Conservation (phyloP, 768 basidiomycete genomes). For the Trametes cinnabarina region DNA sequence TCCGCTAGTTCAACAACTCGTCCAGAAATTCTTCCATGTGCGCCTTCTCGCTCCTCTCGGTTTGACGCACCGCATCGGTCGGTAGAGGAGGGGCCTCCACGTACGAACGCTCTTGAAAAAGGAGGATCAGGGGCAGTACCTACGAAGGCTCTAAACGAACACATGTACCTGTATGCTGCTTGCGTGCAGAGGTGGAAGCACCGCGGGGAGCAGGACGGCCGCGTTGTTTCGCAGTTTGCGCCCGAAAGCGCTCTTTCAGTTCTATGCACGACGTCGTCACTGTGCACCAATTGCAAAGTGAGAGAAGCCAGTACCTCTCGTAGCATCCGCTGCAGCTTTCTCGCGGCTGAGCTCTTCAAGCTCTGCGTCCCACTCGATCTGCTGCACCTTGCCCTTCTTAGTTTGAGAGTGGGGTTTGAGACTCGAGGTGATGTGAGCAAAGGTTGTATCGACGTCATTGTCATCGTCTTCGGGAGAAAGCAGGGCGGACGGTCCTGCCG, state of each 20-base stretch:
- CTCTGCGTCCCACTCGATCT: conserved; percentile 66
- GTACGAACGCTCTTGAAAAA: conserved; percentile 29
- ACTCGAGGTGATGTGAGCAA: conserved; percentile 47
- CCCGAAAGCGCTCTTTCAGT: conserved; percentile 32
- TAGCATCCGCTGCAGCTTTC: conserved; percentile 73
- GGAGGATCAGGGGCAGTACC: neutral
- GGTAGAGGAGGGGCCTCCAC: conserved; percentile 58
- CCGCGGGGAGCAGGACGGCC: conserved; percentile 19
- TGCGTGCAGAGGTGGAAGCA: neutral
- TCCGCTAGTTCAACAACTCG: conserved; percentile 49
- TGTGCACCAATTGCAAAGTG: neutral
- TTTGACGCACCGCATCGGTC: conserved; percentile 28
- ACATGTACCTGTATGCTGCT: conserved; percentile 10
- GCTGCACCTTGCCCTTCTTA: conserved; percentile 62
- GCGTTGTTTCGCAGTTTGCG: conserved; percentile 26
- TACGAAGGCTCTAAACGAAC: neutral
- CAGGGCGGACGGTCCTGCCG: conserved; percentile 20
- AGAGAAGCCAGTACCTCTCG: conserved; percentile 52
- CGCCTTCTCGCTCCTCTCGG: conserved; percentile 43
- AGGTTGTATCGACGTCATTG: conserved; percentile 56
- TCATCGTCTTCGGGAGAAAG: conserved; percentile 28
- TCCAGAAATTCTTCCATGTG: conserved; percentile 75
- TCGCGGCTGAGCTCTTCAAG: conserved; percentile 67
- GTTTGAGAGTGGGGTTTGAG: conserved; percentile 22
- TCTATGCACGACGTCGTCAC: conserved; percentile 17